These are phyloP conservation scores for Cercospora brassicicola DNA, from an alignment of 2,329 filamentous ascomycete genomes.

Conservation along the genomic window DNA sequence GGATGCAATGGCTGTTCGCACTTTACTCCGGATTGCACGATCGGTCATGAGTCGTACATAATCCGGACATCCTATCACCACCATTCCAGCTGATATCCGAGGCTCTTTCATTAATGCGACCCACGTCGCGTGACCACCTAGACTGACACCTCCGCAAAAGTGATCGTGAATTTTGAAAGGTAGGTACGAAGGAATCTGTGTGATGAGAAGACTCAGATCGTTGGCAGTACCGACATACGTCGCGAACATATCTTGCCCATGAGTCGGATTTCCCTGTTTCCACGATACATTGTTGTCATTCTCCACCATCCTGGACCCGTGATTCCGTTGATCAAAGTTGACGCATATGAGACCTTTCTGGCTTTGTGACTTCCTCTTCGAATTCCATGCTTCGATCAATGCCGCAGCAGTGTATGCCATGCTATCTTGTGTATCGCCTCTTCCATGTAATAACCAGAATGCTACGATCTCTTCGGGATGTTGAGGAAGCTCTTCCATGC, in stretches of 20 bases:
- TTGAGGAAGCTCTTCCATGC: constrained; percentile 68
- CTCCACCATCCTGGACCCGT: constrained; percentile 71
- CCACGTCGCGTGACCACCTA: constrained; percentile 89
- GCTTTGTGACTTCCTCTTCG: constrained; percentile 36
- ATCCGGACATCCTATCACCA: constrained; percentile 87
- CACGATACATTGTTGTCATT: constrained; percentile 72
- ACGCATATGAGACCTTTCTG: constrained; percentile 70
- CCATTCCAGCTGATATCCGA: constrained; percentile 73
- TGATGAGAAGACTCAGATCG: constrained; percentile 75
- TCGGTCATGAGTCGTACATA: constrained; percentile 77
- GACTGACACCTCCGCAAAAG: constrained; percentile 75
- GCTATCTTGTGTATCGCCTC: constrained; percentile 66
- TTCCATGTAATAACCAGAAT: constrained; percentile 89
- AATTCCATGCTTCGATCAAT: constrained; percentile 68
- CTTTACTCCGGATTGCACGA: constrained; percentile 70
- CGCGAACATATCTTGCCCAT: constrained; percentile 91
- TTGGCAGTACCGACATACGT: constrained; percentile 69
- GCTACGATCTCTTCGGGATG: constrained; percentile 61
- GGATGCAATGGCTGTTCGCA: constrained; percentile 51
- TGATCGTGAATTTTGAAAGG: constrained; percentile 58
- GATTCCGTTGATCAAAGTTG: constrained; percentile 90
- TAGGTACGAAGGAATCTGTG: constrained; percentile 74
- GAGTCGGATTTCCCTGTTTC: constrained; percentile 73
- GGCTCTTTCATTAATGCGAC: constrained; percentile 76
- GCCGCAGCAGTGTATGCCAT: constrained; percentile 76